These are phyloP conservation scores for Conidiobolus incongruus DNA, from an alignment of 371 early-diverging fungal species.

Conservation along the genomic window DNA sequence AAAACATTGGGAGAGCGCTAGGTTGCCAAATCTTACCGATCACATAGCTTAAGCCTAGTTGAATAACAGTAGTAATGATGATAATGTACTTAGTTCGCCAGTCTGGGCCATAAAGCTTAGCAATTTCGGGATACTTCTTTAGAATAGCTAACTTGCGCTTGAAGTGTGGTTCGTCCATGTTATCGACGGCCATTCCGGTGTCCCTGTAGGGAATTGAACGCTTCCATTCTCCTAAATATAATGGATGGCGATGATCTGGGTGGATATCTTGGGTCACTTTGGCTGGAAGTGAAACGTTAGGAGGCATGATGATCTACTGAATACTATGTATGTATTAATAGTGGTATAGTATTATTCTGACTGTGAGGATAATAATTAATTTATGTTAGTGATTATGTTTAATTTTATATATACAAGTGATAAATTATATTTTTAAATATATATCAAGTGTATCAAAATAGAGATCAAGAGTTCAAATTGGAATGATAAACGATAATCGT, in stretches of 20 bases:
- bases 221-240: slow-evolving; percentile 65
- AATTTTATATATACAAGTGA: too few species aligned
- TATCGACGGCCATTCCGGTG: slow-evolving; percentile 55
- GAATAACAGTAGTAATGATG: slow-evolving; percentile 31
- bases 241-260: slow-evolving; percentile 51
- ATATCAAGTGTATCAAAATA: too few species aligned
- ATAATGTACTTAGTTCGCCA: slow-evolving; percentile 51
- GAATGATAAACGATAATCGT: too few species aligned
- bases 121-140: slow-evolving; percentile 69
- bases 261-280: too few species aligned
- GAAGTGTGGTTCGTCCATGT: slow-evolving; percentile 87
- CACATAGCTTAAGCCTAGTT: slow-evolving; percentile 52
- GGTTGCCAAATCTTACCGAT: slow-evolving; percentile 36
- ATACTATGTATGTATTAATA: too few species aligned
- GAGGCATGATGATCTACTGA: too few species aligned
- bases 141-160: slow-evolving; percentile 77
- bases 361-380: too few species aligned
- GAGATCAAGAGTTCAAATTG: too few species aligned
- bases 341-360: too few species aligned
- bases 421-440: too few species aligned
- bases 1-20: slow-evolving; percentile 32
- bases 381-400: too few species aligned
- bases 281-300: too few species aligned
- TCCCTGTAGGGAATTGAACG: slow-evolving; percentile 53
- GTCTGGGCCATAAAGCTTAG: slow-evolving; percentile 63